phyloP scores from a whole-genome alignment of 2,329 filamentous ascomycete genomes.

The Fusarium devonianum region DNA sequence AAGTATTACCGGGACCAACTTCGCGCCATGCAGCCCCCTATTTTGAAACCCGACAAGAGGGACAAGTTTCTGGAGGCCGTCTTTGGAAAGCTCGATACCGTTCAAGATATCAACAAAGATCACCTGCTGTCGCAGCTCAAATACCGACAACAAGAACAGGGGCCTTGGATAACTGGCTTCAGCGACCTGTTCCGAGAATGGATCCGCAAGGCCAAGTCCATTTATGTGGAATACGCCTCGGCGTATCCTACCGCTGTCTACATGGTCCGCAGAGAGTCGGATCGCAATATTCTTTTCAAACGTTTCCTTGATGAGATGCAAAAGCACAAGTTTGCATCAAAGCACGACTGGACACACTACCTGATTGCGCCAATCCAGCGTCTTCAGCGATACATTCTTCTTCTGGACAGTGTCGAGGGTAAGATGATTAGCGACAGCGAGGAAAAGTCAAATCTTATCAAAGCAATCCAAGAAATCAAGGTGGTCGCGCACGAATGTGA shows the following conservation, averaged over 20 bases:
- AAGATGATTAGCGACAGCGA: constrained; percentile 85
- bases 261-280: constrained; percentile 81
- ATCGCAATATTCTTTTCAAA: constrained; percentile 84
- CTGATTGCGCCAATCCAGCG: constrained; percentile 92
- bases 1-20: constrained; percentile 87
- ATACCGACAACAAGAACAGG: constrained; percentile 95
- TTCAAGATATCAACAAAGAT: constrained; percentile 92
- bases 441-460: constrained; percentile 83
- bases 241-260: constrained; percentile 86
- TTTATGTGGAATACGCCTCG: constrained; percentile 92
- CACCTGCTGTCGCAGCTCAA: constrained; percentile 92
- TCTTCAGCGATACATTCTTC: constrained; percentile 85
- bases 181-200: constrained; percentile 98
- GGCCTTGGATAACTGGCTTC: constrained; percentile 91
- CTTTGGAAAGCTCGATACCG: constrained; percentile 88
- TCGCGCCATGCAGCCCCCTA: constrained; percentile 73
- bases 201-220: constrained; percentile 89
- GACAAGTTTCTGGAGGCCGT: constrained; percentile 83
- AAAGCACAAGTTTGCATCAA: constrained; percentile 78
- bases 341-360: constrained; percentile 93
- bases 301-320: constrained; percentile 84
- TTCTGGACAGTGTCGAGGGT: constrained; percentile 83
- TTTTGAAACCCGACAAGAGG: constrained; percentile 80
- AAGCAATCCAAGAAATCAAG: constrained; percentile 91
- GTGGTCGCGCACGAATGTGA: constrained; percentile 90